A percentile compares a stretch with the other conserved stretches of the same genome.
Evolutionary conservation across 441 rosid genomes (phyloP).

Genomic region (Adansonia gregorii): DNA sequence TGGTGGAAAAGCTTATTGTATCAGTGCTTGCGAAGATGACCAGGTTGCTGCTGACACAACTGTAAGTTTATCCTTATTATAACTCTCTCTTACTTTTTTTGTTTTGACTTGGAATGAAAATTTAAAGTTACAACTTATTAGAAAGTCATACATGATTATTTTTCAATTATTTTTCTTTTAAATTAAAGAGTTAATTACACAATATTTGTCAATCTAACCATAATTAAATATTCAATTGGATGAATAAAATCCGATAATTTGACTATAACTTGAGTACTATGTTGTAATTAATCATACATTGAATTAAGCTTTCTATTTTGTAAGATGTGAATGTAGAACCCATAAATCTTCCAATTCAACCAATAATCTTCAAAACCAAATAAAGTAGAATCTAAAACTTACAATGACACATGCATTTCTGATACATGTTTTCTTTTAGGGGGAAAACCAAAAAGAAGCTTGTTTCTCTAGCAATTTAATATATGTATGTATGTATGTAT

Average conservation of each 20-base stretch:
- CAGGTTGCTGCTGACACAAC: conserved; percentile 54
- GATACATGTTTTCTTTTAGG: background rate
- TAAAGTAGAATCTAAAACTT: background rate
- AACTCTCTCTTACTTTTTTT: background rate
- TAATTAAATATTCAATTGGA: too few species aligned
- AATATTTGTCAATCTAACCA: too few species aligned
- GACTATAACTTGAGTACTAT: too few species aligned
- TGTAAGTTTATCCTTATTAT: conserved; percentile 32
- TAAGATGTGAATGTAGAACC: too few species aligned
- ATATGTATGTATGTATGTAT: too few species aligned
- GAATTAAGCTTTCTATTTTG: too few species aligned
- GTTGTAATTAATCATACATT: too few species aligned
- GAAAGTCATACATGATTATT: background rate
- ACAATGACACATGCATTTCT: background rate
- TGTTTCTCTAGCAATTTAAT: too few species aligned
- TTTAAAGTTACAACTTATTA: background rate
- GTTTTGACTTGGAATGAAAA: background rate
- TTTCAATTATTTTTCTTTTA: background rate
- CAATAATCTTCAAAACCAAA: background rate
- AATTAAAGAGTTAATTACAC: too few species aligned
- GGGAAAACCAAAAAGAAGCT: background rate
- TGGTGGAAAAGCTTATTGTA: conserved; percentile 59
- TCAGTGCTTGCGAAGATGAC: conserved; percentile 54
- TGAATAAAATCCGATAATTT: too few species aligned
- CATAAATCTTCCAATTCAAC: too few species aligned